These are phyloP conservation scores for Tricholoma matsutake DNA, from an alignment of 768 basidiomycete genomes.

Conservation along the genomic window DNA sequence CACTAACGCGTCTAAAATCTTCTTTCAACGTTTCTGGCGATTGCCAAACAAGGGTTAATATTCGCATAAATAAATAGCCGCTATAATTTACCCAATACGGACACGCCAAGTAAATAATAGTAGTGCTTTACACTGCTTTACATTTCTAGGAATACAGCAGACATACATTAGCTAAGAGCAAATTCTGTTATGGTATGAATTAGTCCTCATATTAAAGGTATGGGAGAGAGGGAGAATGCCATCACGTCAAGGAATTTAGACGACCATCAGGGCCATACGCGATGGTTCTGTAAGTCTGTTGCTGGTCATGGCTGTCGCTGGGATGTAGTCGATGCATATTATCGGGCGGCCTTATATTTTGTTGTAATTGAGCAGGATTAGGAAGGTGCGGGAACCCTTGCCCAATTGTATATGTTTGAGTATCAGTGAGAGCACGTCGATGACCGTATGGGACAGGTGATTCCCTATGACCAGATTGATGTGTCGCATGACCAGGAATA, in stretches of 20 bases:
- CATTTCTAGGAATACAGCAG: conserved; percentile 4
- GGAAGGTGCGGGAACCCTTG: conserved; percentile 50
- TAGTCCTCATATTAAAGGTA: conserved; percentile 14
- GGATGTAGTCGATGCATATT: conserved; percentile 38
- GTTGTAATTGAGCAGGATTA: conserved; percentile 39
- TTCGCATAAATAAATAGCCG: not conserved
- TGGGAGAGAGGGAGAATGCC: conserved; percentile 7
- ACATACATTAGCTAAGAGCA: not conserved
- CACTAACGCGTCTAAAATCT: not conserved
- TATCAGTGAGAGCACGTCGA: conserved; percentile 56
- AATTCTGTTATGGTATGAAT: conserved; percentile 13
- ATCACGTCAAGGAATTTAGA: conserved; percentile 45
- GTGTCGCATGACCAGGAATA: conserved; percentile 34
- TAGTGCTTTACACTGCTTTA: conserved; percentile 1
- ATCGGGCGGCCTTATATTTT: conserved; percentile 41
- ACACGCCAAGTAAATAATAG: not conserved
- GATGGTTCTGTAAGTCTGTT: conserved; percentile 31
- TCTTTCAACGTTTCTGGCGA: not conserved
- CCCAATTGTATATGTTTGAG: conserved; percentile 48
- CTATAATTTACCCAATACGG: not conserved
- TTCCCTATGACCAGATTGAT: conserved; percentile 39
- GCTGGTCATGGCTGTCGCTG: conserved; percentile 27
- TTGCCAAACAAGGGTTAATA: not conserved
- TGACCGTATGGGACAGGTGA: conserved; percentile 49
- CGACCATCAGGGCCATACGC: conserved; percentile 45